Conservation (phyloP, 2,329 filamentous ascomycete genomes). For the Aspergillus latus region DNA sequence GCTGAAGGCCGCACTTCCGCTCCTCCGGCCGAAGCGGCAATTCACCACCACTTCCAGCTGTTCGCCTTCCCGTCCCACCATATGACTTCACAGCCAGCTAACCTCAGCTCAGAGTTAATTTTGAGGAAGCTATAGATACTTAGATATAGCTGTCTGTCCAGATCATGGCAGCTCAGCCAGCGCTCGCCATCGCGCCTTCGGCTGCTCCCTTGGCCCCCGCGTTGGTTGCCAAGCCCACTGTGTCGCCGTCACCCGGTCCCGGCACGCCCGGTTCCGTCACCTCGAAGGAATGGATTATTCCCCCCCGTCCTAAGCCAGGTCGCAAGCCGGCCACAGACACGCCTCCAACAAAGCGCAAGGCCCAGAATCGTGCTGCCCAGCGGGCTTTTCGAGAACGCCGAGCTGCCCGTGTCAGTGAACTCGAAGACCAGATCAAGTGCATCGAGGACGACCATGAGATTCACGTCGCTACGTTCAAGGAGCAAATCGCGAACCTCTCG, state of each 20-base stretch:
- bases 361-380: constrained; percentile 90
- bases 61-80: constrained; percentile 20
- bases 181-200: constrained; percentile 40
- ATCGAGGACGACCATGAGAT: constrained; percentile 50
- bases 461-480: constrained; percentile 52
- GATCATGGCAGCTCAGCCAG: constrained; percentile 34
- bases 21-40: constrained; percentile 34
- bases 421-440: constrained; percentile 53
- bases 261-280: constrained; percentile 59
- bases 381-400: constrained; percentile 85
- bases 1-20: constrained; percentile 36
- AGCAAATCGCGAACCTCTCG: constrained; percentile 58
- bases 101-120: constrained; percentile 24
- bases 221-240: constrained; percentile 41
- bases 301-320: constrained; percentile 81
- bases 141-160: background rate
- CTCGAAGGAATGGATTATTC: constrained; percentile 82
- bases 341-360: constrained; percentile 87
- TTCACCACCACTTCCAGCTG: constrained; percentile 19
- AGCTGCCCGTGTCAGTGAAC: constrained; percentile 75
- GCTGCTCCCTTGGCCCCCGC: constrained; percentile 38
- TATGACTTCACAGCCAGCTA: constrained; percentile 28
- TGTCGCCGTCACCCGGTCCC: constrained; percentile 41
- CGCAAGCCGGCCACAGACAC: constrained; percentile 93
- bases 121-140: constrained; percentile 7